Evolutionary conservation across 805 yeast genomes (phyloP).

Genomic region (Kazachstania kunashirensis): DNA sequence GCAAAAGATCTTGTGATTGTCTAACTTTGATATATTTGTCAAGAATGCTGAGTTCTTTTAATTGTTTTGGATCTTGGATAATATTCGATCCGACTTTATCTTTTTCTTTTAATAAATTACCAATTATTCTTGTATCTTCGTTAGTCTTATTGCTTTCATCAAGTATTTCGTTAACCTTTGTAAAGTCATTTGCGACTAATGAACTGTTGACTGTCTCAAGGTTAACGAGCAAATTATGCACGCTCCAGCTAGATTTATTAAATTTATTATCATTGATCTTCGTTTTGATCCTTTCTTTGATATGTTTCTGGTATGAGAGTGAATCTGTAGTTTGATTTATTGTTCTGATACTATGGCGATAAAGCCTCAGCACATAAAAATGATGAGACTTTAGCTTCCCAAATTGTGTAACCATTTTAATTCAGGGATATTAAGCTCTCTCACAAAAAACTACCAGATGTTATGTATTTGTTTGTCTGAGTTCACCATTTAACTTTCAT

Average conservation of each 20-base stretch:
- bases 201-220: slow-evolving; percentile 11
- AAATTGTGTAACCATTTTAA: slow-evolving; percentile 3
- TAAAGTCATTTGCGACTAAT: slow-evolving; percentile 1
- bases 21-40: slow-evolving; percentile 12
- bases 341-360: slow-evolving; percentile 1
- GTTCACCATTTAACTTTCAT: too few relatives aligned
- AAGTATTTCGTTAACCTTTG: slow-evolving; percentile 3
- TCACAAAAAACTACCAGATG: too few relatives aligned
- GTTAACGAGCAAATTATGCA: slow-evolving; percentile 10
- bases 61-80: slow-evolving; percentile 6
- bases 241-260: slow-evolving; percentile 24
- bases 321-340: slow-evolving; percentile 1
- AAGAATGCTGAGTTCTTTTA: slow-evolving; percentile 11
- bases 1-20: slow-evolving; percentile 11
- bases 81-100: neutral
- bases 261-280: slow-evolving; percentile 10
- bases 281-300: neutral
- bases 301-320: neutral
- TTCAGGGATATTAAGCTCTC: too few relatives aligned
- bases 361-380: slow-evolving; percentile 2
- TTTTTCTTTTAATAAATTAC: neutral
- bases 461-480: too few relatives aligned
- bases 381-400: neutral
- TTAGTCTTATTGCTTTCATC: neutral
- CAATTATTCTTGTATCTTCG: too few relatives aligned